Evolutionary conservation across 164 flowering plant species (phyloP).

Genomic region (Piper betle): DNA sequence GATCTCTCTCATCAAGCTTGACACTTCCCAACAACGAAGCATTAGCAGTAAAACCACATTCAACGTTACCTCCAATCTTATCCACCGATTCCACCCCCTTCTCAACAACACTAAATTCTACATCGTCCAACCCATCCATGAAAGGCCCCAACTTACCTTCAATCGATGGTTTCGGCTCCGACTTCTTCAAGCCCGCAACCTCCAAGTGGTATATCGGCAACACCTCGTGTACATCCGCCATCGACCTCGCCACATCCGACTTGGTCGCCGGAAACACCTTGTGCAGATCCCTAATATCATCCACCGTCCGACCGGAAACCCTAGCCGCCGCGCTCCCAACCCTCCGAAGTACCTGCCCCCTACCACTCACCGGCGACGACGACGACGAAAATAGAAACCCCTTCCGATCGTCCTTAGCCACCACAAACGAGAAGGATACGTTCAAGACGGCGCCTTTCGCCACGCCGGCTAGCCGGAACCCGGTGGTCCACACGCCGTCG

Average conservation of each 20-base stretch:
- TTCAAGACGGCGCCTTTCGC: slow-evolving; percentile 72
- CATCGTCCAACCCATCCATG: slow-evolving; percentile 19
- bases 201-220: slow-evolving; percentile 32
- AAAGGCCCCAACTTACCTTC: slow-evolving; percentile 12
- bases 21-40: slow-evolving; percentile 14
- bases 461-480: slow-evolving; percentile 70
- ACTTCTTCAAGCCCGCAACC: slow-evolving; percentile 20
- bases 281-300: slow-evolving; percentile 63
- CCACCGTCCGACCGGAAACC: slow-evolving; percentile 24
- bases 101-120: slow-evolving; percentile 43
- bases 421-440: slow-evolving; percentile 76
- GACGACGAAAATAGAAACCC: slow-evolving; percentile 1
- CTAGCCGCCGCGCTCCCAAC: slow-evolving; percentile 16
- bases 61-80: slow-evolving; percentile 8
- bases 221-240: slow-evolving; percentile 7
- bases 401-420: slow-evolving; percentile 32
- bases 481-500: slow-evolving; percentile 85
- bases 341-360: slow-evolving; percentile 17
- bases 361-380: slow-evolving; percentile 13
- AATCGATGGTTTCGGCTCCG: slow-evolving; percentile 31
- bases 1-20: slow-evolving; percentile 22
- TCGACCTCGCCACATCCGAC: slow-evolving; percentile 36
- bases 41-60: slow-evolving; percentile 11
- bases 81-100: slow-evolving; percentile 35
- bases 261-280: slow-evolving; percentile 46